A percentile compares a stretch with the other conserved stretches of the same genome.
Evolutionary conservation across 2,329 filamentous ascomycete species (phyloP).

Genomic region (Didymosphaeria variabile): DNA sequence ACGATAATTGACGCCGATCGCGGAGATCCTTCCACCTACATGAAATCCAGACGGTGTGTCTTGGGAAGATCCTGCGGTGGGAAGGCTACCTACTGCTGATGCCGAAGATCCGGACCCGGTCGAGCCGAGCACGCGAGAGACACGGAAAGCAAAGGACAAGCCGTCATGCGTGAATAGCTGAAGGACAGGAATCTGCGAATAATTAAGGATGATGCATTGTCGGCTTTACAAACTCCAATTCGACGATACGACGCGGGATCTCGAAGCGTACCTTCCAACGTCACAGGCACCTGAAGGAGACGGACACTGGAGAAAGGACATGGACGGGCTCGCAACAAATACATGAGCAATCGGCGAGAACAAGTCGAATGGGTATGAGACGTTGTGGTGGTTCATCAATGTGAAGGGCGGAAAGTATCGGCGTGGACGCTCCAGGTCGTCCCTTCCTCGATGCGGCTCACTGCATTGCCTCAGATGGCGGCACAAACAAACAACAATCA

Average conservation of each 20-base stretch:
- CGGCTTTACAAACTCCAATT: no score
- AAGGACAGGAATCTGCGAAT: neutral
- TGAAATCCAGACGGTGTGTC: neutral
- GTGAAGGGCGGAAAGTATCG: neutral
- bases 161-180: neutral
- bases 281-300: neutral
- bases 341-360: neutral
- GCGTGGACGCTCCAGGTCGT: neutral
- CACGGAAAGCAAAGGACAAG: neutral
- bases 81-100: neutral
- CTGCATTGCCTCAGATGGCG: neutral
- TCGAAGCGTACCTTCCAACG: neutral
- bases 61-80: neutral
- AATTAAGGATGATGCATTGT: no score
- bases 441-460: neutral
- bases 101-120: neutral
- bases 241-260: no score
- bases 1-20: neutral
- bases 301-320: neutral
- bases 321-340: neutral
- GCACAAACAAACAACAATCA: conserved; percentile 5
- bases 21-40: neutral
- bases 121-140: neutral
- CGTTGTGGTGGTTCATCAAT: neutral
- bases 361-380: neutral